phyloP scores from a whole-genome alignment of 2,329 filamentous ascomycete species.

The Ophiostoma montium region DNA sequence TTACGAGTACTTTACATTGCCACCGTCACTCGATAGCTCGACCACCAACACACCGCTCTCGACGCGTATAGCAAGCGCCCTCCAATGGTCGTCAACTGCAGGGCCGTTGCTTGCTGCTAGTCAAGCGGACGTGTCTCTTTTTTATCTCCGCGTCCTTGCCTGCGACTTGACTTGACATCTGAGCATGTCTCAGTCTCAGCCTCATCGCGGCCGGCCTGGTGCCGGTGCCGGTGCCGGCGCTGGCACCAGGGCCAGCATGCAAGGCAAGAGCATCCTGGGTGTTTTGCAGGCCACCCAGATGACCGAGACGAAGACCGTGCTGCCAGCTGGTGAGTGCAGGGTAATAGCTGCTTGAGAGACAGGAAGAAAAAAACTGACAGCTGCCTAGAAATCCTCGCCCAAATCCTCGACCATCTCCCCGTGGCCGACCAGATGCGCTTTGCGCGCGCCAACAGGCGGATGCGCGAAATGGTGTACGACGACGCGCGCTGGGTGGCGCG shows the following conservation, averaged over 20 bases:
- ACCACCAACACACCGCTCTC: too few species aligned
- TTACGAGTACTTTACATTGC: too few species aligned
- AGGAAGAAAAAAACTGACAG: too few species aligned
- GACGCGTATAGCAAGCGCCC: background rate
- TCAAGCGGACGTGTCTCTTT: background rate
- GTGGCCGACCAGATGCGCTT: conserved; percentile 74
- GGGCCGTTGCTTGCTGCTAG: conserved; percentile 5
- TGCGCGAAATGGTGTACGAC: conserved; percentile 98
- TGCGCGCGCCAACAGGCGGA: conserved; percentile 67
- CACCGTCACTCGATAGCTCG: too few species aligned
- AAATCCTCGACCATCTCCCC: conserved; percentile 79
- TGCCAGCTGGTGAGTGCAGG: conserved; percentile 60
- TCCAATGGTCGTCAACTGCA: conserved; percentile 5
- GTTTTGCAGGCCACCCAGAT: conserved; percentile 71
- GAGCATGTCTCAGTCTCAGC: background rate
- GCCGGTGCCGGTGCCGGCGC: conserved; percentile 22
- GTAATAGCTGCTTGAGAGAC: background rate
- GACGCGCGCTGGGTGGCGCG: conserved; percentile 88
- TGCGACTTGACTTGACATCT: too few species aligned
- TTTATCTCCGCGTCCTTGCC: too few species aligned
- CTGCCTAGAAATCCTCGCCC: conserved; percentile 62
- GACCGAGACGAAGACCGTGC: conserved; percentile 58
- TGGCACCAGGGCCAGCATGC: conserved; percentile 21
- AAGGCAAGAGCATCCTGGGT: conserved; percentile 44
- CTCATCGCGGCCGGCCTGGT: conserved; percentile 17